A percentile compares a stretch with the other conserved stretches of the same genome.
Conservation (phyloP, 768 basidiomycete species). For the Hygrophoropsis aurantiaca region DNA sequence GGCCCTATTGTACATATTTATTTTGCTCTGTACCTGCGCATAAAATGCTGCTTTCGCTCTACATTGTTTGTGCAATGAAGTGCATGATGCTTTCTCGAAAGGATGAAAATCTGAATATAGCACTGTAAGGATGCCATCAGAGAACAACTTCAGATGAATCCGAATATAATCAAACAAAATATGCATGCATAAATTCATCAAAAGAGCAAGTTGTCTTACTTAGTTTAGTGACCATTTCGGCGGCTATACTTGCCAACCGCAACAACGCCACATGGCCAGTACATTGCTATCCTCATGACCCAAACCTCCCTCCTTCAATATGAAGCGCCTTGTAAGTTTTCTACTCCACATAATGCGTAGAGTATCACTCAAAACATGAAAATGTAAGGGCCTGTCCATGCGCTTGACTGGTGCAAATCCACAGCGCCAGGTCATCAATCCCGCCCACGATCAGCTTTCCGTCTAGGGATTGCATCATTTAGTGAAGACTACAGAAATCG, state of each 20-base stretch:
- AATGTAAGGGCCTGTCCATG: conserved; percentile 83
- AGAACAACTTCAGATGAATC: too few relatives aligned
- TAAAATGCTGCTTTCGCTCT: too few relatives aligned
- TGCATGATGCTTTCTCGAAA: too few relatives aligned
- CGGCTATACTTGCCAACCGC: background rate
- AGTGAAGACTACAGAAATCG: conserved; percentile 82
- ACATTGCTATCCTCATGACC: conserved; percentile 44
- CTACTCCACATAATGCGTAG: conserved; percentile 1
- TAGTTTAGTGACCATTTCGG: too few relatives aligned
- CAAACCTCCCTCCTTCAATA: conserved; percentile 77
- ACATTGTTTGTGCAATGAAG: too few relatives aligned
- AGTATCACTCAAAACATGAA: conserved; percentile 17
- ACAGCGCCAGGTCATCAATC: conserved; percentile 70
- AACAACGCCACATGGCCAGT: conserved; percentile 20
- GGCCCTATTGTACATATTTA: conserved; percentile 29
- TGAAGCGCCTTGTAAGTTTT: conserved; percentile 77
- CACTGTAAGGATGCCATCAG: conserved; percentile 13
- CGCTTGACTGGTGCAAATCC: conserved; percentile 87
- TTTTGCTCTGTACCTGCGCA: conserved; percentile 1
- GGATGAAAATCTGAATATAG: conserved; percentile 16
- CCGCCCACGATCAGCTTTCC: conserved; percentile 76
- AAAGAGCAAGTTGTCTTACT: too few relatives aligned
- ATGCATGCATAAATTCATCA: too few relatives aligned
- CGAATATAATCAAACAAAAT: too few relatives aligned
- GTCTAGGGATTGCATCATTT: conserved; percentile 84